phyloP scores from a whole-genome alignment of 495 filamentous ascomycete species.

The Mytilinidion resinicola region DNA sequence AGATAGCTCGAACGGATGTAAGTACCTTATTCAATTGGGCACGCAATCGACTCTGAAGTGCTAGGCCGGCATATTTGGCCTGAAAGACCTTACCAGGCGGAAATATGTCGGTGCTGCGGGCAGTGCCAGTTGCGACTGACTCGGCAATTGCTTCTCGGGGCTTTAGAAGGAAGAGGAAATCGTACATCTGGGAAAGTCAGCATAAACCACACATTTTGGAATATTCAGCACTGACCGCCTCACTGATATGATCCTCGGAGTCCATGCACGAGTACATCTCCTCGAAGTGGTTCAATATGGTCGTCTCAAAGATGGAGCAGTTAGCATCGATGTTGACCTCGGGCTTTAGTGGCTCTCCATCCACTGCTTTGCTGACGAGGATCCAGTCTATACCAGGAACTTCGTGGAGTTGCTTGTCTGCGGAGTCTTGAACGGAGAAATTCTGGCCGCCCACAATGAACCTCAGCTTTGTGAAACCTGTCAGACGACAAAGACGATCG shows the following conservation, averaged over 20 bases:
- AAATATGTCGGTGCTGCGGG: slow-evolving; percentile 13
- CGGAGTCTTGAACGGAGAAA: slow-evolving; percentile 42
- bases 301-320: slow-evolving; percentile 26
- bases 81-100: slow-evolving; percentile 23
- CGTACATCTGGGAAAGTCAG: slow-evolving; percentile 15
- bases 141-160: slow-evolving; percentile 45
- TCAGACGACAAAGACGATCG: slow-evolving; percentile 55
- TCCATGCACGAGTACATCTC: slow-evolving; percentile 76
- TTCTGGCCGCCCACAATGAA: slow-evolving; percentile 47
- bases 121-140: slow-evolving; percentile 43
- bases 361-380: slow-evolving; percentile 43
- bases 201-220: too few relatives aligned
- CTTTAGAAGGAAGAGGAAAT: slow-evolving; percentile 26
- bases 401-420: slow-evolving; percentile 37
- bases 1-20: background rate
- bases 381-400: slow-evolving; percentile 26
- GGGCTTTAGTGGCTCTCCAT: slow-evolving; percentile 8
- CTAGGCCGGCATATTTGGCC: slow-evolving; percentile 18
- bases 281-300: slow-evolving; percentile 71
- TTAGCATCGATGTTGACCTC: background rate
- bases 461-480: slow-evolving; percentile 55
- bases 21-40: slow-evolving; percentile 21
- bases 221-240: slow-evolving; percentile 6
- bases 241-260: slow-evolving; percentile 48
- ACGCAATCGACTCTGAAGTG: slow-evolving; percentile 16